A percentile compares a stretch with the other conserved stretches of the same genome.
phyloP scores from a whole-genome alignment of 169 alveolate genomes.

The Cryptosporidium ubiquitum region DNA sequence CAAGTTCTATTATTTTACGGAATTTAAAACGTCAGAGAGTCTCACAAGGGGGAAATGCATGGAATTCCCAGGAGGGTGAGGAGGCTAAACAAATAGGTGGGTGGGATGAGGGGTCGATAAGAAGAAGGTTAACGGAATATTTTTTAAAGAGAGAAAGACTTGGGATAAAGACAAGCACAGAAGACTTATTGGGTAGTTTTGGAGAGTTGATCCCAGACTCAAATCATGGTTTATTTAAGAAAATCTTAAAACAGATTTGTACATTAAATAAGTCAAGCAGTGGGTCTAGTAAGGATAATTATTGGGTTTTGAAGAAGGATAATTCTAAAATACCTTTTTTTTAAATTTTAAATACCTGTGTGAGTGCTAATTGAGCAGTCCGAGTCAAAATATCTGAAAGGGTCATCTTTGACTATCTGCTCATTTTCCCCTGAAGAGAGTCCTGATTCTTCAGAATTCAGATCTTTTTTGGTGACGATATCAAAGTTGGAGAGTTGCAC shows the following conservation, averaged over 20 bases:
- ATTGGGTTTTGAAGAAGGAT: conserved; percentile 43
- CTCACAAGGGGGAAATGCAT: neutral
- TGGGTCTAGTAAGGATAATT: neutral
- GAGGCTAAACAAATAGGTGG: neutral
- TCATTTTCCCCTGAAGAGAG: conserved; percentile 7
- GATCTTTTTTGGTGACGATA: neutral
- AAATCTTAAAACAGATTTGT: conserved; percentile 34
- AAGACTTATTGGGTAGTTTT: conserved; percentile 35
- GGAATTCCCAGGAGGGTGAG: neutral
- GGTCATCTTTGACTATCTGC: conserved; percentile 10
- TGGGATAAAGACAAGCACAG: conserved; percentile 68
- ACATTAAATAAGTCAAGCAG: conserved; percentile 2
- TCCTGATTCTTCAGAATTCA: conserved; percentile 24
- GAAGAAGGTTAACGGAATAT: conserved; percentile 49
- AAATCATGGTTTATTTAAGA: conserved; percentile 28
- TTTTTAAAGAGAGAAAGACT: conserved; percentile 47
- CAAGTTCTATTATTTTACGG: conserved; percentile 49
- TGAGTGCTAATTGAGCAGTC: conserved; percentile 65
- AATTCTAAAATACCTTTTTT: neutral
- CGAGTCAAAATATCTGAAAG: conserved; percentile 60
- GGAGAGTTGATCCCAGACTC: conserved; percentile 62
- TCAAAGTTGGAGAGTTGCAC: neutral
- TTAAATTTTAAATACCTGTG: conserved; percentile 20
- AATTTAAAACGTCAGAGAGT: conserved; percentile 28
- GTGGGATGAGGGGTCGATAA: conserved; percentile 34